Base-by-base conservation (phyloP, 345 rosid genomes). In the Brassica juncea region DNA sequence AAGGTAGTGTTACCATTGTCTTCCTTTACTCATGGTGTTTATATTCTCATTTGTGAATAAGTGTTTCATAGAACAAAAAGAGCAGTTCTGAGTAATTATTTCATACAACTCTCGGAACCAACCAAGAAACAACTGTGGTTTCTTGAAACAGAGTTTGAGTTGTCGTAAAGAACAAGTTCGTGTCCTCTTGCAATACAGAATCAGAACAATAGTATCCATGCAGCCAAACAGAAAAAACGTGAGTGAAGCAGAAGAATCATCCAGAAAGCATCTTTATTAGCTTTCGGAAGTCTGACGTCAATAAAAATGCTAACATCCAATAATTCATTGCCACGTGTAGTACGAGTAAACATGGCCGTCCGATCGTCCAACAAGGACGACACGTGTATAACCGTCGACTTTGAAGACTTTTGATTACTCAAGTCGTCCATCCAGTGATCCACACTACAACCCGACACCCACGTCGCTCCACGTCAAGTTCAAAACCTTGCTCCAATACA, bases 391-490 rank as follows among this genome's bases (percentile, higher is more conserved):
- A 39, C n/a, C 42, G 47, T 65, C 44, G 44, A 64, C 44, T 14
- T 62, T 4, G 11, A 31, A 11, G 59, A 61, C 57, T 71, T 77
- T 3, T 62, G 39, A 47, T 78, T 15, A 11, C 10, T 58, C 23
- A 73, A 77, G 42, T 64, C 60, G 15, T 47, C 80, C 47, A 70
- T 32, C 70, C 31, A 66, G 16, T 37, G 52, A 58, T 39, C 42
- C 31, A 67, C 62, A 62, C 63, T 9, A 69, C 55, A 70, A 44
- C 74, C 79, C 61, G 66, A 57, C 57, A 49, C 42, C 70, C 83
- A 80, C 72, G 76, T 63, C 72, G 54, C 57, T 74, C 79, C 83
- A 80, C 83, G 84, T 81, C 76, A 70, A 72, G 34, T 42, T 16
- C 39, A 76, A 68, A 39, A 63, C 70, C 44, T 76, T 27, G 0